phyloP scores from a whole-genome alignment of 441 rosid genomes.

The Hura crepitans region DNA sequence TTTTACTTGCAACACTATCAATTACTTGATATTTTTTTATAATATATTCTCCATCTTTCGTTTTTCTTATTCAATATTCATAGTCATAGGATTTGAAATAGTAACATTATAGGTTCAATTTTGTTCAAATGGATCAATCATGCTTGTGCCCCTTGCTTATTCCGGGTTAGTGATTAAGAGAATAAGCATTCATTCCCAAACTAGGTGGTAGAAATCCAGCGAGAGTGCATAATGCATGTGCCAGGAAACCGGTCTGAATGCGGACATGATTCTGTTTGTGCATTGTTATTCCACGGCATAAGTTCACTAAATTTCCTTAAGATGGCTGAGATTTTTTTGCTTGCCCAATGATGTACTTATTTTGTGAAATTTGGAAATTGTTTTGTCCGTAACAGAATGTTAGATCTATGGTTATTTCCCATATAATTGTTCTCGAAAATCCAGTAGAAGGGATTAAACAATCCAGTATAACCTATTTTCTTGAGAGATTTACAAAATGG shows the following conservation, averaged over 20 bases:
- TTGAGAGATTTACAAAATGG: neutral
- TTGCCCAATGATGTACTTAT: neutral
- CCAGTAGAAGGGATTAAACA: too few species aligned
- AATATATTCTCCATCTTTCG: neutral
- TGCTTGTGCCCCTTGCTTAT: neutral
- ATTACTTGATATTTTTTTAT: neutral
- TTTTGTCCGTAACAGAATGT: too few species aligned
- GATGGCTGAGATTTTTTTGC: neutral
- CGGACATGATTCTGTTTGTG: neutral
- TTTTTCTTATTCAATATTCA: neutral
- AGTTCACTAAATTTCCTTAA: neutral
- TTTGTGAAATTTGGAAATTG: neutral
- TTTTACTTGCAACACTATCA: constrained; percentile 10
- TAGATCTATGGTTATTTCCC: constrained; percentile 8
- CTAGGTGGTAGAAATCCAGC: neutral
- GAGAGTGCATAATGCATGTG: neutral
- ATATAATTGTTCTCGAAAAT: neutral
- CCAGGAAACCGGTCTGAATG: neutral
- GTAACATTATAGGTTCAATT: too few species aligned
- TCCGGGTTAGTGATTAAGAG: neutral
- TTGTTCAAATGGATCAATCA: neutral
- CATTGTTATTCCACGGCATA: neutral
- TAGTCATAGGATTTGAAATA: too few species aligned
- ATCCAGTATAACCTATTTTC: neutral
- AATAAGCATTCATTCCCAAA: constrained; percentile 5